These are phyloP conservation scores for Plasmodium fragile DNA, from an alignment of 169 alveolate species.

Conservation along the genomic window DNA sequence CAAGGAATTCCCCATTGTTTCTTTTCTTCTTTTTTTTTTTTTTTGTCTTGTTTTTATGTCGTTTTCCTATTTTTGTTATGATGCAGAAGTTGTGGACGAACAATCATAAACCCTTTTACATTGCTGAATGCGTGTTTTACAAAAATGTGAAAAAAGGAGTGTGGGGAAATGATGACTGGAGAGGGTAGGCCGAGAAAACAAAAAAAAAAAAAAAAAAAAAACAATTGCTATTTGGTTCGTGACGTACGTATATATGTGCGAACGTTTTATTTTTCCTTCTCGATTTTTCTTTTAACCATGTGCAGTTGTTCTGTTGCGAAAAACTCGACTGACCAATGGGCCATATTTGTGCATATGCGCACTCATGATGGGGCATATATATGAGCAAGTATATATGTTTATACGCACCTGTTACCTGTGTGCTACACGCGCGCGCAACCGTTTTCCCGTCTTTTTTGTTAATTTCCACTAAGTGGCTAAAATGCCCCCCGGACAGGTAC, in stretches of 20 bases:
- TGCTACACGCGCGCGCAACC: neutral
- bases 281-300: neutral
- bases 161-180: neutral
- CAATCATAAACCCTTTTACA: neutral
- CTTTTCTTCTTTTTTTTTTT: neutral
- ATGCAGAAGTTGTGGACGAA: neutral
- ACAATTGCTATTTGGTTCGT: neutral
- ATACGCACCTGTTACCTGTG: neutral
- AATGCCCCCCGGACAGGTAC: neutral
- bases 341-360: neutral
- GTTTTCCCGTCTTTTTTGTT: neutral
- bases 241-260: neutral
- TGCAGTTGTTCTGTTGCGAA: conserved; percentile 6
- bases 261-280: neutral
- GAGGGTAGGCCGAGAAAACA: neutral
- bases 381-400: neutral
- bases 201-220: neutral
- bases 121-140: neutral
- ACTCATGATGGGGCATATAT: neutral
- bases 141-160: neutral
- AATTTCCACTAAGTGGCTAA: conserved; percentile 1
- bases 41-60: neutral
- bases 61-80: neutral
- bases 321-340: neutral
- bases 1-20: conserved; percentile 42